phyloP scores from a whole-genome alignment of 495 filamentous ascomycete genomes.

The Apiosordaria backusii region DNA sequence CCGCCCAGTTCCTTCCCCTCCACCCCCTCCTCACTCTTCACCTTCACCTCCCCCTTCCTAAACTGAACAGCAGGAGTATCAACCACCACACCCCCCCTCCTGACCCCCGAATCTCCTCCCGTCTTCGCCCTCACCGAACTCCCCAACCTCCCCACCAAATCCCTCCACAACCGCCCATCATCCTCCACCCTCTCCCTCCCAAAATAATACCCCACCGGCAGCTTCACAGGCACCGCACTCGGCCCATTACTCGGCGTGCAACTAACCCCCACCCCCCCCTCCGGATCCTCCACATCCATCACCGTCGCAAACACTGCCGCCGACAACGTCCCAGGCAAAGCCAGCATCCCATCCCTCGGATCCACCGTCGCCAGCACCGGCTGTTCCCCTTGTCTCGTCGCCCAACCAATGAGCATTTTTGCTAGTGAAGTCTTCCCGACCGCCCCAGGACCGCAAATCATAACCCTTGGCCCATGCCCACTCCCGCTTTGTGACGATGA shows the following conservation, averaged over 20 bases:
- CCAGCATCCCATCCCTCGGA: conserved; percentile 79
- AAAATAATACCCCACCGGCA: conserved; percentile 90
- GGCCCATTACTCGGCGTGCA: conserved; percentile 84
- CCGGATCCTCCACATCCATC: conserved; percentile 65
- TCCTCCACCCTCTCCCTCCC: conserved; percentile 73
- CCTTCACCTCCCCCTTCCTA: conserved; percentile 54
- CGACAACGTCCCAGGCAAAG: conserved; percentile 78
- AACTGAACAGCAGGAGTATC: conserved; percentile 66
- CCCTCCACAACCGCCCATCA: conserved; percentile 66
- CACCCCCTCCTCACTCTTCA: conserved; percentile 52
- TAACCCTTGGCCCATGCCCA: conserved; percentile 67
- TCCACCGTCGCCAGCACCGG: conserved; percentile 85
- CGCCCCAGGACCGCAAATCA: conserved; percentile 78
- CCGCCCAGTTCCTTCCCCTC: conserved; percentile 45
- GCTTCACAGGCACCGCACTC: conserved; percentile 79
- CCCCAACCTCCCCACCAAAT: conserved; percentile 71
- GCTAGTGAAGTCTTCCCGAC: conserved; percentile 82
- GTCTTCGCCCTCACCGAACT: conserved; percentile 74
- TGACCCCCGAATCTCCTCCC: conserved; percentile 68
- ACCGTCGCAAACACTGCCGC: conserved; percentile 78
- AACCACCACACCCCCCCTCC: conserved; percentile 73
- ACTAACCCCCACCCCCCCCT: conserved; percentile 86
- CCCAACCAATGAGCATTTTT: conserved; percentile 78
- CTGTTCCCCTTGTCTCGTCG: conserved; percentile 68
- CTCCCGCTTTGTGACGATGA: background rate